These are phyloP conservation scores for Pseudopithomyces maydicus DNA, from an alignment of 2,329 filamentous ascomycete genomes.

Conservation along the genomic window DNA sequence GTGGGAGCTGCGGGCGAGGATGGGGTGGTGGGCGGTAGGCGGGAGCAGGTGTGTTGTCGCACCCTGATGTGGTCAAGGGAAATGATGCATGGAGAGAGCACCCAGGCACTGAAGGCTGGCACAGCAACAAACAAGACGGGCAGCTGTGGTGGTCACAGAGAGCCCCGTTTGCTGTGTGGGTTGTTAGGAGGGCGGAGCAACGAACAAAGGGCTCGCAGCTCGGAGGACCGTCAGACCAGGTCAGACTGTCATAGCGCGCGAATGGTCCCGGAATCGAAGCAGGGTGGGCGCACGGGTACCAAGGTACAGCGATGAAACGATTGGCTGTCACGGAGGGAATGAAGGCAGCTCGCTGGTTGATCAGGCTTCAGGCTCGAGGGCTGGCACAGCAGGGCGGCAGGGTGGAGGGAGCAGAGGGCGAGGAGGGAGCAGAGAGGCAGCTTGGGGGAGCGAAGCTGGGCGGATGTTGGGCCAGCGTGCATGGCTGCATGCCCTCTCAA, in stretches of 20 bases:
- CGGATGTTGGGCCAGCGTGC: constrained; percentile 39
- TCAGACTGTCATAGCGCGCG: constrained; percentile 48
- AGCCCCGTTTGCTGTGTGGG: constrained; percentile 30
- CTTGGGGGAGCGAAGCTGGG: constrained; percentile 17
- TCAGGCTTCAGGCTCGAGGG: neutral
- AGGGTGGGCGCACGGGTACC: constrained; percentile 41
- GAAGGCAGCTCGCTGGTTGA: constrained; percentile 23
- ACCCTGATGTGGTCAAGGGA: constrained; percentile 42
- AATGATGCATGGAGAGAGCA: constrained; percentile 48
- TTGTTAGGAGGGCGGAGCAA: constrained; percentile 20
- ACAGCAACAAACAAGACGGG: constrained; percentile 27
- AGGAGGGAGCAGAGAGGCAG: constrained; percentile 6
- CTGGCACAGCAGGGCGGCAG: neutral
- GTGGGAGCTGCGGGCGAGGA: constrained; percentile 3
- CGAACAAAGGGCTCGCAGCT: constrained; percentile 40
- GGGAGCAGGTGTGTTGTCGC: constrained; percentile 40
- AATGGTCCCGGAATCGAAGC: constrained; percentile 41
- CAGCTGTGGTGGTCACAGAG: constrained; percentile 29
- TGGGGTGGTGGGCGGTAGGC: constrained; percentile 25
- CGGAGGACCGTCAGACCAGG: constrained; percentile 44
- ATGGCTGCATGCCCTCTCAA: constrained; percentile 22
- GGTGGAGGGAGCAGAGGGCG: constrained; percentile 1
- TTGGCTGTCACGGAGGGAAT: constrained; percentile 45
- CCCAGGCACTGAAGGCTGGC: constrained; percentile 38
- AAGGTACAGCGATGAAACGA: constrained; percentile 47